Conservation (phyloP, 164 flowering plant species). For the Magnolia changhungtana region DNA sequence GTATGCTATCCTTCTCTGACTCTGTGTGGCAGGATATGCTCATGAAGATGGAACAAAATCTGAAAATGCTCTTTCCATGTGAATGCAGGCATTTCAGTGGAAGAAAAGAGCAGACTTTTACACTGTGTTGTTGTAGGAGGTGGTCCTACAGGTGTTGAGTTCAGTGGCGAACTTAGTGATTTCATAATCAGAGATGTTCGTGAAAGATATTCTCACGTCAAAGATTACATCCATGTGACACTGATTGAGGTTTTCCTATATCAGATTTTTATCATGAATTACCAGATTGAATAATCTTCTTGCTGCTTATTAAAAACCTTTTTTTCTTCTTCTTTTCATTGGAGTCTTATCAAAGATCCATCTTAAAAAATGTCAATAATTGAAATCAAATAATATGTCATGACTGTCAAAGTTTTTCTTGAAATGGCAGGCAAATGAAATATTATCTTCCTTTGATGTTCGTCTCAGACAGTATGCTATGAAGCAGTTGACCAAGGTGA, state of each 20-base stretch:
- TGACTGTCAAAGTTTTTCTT: conserved; percentile 4
- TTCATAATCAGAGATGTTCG: conserved; percentile 83
- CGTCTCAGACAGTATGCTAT: conserved; percentile 87
- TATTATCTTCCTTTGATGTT: conserved; percentile 94
- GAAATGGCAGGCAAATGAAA: conserved; percentile 85
- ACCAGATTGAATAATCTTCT: conserved; percentile 1
- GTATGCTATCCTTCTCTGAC: background rate
- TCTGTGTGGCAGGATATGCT: background rate
- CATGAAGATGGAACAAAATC: background rate
- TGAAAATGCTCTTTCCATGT: background rate
- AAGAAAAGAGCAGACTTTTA: conserved; percentile 73
- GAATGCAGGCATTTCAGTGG: conserved; percentile 70
- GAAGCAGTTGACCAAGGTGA: conserved; percentile 81
- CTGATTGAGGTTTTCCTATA: conserved; percentile 73
- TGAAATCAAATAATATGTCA: background rate
- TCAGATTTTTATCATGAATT: conserved; percentile 3
- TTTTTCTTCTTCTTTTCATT: conserved; percentile 1
- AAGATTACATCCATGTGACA: conserved; percentile 84
- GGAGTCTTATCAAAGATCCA: background rate
- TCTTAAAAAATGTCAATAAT: no score
- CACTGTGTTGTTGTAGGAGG: conserved; percentile 99
- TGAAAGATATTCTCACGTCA: conserved; percentile 90
- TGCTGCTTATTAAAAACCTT: background rate
- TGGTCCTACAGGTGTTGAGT: conserved; percentile 99
- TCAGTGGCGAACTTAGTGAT: conserved; percentile 99